Conservation (phyloP, 352 stramenopile species). For the Globisporangium canariense region DNA sequence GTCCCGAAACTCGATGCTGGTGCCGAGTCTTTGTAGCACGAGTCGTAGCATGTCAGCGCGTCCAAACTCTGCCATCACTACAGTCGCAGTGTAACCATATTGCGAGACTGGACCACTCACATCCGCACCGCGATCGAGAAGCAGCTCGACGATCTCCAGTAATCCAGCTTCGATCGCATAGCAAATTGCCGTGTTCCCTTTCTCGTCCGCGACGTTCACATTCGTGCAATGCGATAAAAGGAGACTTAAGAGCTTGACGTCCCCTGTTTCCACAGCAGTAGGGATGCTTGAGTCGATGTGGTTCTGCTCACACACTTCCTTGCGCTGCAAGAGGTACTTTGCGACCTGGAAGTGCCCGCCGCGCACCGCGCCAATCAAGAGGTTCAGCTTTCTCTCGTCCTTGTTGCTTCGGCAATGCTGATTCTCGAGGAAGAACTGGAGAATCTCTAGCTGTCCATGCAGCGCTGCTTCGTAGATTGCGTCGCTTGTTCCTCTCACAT, state of each 20-base stretch:
- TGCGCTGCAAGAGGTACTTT: neutral
- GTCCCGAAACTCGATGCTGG: neutral
- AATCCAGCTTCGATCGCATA: neutral
- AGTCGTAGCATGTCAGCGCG: neutral
- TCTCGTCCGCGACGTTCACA: neutral
- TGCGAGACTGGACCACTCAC: neutral
- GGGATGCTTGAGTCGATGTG: neutral
- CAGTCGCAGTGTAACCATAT: neutral
- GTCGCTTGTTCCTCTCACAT: neutral
- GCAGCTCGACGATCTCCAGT: neutral
- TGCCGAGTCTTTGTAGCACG: neutral
- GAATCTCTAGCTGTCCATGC: neutral
- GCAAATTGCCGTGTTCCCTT: neutral
- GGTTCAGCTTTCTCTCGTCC: neutral
- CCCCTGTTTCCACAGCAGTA: neutral
- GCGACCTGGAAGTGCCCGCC: neutral
- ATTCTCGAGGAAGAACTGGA: slow-evolving; percentile 1
- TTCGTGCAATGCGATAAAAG: neutral
- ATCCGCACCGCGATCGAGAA: neutral
- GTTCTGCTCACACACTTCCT: neutral
- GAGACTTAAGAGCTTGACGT: neutral
- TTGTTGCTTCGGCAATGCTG: neutral
- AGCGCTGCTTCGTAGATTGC: neutral
- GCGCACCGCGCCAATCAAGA: neutral
- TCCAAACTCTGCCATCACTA: neutral